Percentiles rank a stretch among this genome's conserved stretches.
Evolutionary conservation across 1,139 yeast genomes (phyloP).

Genomic region (Martiniozyma asiatica): DNA sequence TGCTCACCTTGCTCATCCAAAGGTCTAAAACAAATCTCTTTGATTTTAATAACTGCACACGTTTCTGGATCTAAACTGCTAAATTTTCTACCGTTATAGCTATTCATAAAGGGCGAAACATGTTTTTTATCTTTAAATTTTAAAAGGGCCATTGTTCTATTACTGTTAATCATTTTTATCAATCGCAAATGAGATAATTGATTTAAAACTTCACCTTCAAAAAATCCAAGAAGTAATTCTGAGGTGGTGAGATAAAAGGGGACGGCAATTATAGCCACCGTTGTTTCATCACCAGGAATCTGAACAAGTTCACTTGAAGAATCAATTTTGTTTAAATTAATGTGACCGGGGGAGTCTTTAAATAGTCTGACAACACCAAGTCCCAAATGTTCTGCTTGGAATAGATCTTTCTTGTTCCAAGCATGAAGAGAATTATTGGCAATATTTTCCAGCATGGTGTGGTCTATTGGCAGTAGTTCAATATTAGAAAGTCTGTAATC

Average conservation of each 20-base stretch:
- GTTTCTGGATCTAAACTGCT: constrained; percentile 83
- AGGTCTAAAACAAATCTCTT: constrained; percentile 38
- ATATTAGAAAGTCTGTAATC: too few relatives aligned
- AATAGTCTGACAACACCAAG: constrained; percentile 63
- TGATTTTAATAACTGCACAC: constrained; percentile 66
- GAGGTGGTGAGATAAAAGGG: constrained; percentile 85
- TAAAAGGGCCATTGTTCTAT: constrained; percentile 65
- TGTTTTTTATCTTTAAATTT: constrained; percentile 48
- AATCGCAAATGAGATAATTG: constrained; percentile 63
- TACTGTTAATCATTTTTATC: constrained; percentile 52
- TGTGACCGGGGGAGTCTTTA: constrained; percentile 31
- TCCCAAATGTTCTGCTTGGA: constrained; percentile 45
- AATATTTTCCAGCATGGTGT: too few relatives aligned
- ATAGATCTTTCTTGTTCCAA: not conserved
- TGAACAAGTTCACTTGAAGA: constrained; percentile 9
- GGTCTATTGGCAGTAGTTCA: too few relatives aligned
- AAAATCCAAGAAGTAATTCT: constrained; percentile 60
- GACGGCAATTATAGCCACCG: constrained; percentile 70
- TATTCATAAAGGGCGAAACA: constrained; percentile 53
- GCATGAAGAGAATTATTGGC: too few relatives aligned
- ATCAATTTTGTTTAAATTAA: constrained; percentile 10
- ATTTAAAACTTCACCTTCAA: constrained; percentile 50
- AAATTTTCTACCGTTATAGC: constrained; percentile 64
- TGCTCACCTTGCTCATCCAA: constrained; percentile 15
- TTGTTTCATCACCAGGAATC: constrained; percentile 42